Conservation (phyloP, 257 asterid genomes). For the Datura wrightii region DNA sequence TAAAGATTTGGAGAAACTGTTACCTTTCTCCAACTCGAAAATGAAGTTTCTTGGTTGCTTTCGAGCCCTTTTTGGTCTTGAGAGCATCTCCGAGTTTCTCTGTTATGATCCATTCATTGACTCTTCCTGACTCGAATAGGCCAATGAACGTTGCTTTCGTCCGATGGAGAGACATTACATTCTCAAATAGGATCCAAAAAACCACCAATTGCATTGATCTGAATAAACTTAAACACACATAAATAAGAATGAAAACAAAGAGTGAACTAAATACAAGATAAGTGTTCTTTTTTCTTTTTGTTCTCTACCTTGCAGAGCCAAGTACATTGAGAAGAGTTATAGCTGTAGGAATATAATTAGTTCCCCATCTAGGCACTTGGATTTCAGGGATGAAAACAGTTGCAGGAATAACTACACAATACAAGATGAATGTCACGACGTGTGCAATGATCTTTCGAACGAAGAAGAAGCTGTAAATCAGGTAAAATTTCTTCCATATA, state of each 20-base stretch:
- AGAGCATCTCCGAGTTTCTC: conserved; percentile 46
- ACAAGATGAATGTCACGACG: conserved; percentile 38
- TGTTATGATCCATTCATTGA: conserved; percentile 44
- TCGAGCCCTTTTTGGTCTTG: conserved; percentile 26
- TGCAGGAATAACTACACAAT: conserved; percentile 41
- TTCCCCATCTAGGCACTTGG: conserved; percentile 43
- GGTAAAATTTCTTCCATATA: conserved; percentile 42
- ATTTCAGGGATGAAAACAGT: conserved; percentile 40
- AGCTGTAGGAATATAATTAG: conserved; percentile 36
- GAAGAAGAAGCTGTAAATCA: conserved; percentile 44
- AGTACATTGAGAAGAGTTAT: conserved; percentile 43
- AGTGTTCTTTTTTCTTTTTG: neutral
- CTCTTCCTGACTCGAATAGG: conserved; percentile 39
- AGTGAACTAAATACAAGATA: neutral
- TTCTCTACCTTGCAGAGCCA: conserved; percentile 41
- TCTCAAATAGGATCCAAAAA: conserved; percentile 42
- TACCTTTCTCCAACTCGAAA: conserved; percentile 36
- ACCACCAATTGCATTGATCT: conserved; percentile 42
- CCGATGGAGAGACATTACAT: conserved; percentile 47
- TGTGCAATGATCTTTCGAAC: conserved; percentile 43
- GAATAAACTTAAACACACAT: neutral
- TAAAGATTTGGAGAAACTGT: neutral
- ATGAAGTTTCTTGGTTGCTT: conserved; percentile 25
- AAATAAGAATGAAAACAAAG: neutral
- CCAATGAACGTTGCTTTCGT: conserved; percentile 45